Evolutionary conservation across 225 moss, liverwort and hornwort species (phyloP).

Genomic region (Sphagnum tenellum): DNA sequence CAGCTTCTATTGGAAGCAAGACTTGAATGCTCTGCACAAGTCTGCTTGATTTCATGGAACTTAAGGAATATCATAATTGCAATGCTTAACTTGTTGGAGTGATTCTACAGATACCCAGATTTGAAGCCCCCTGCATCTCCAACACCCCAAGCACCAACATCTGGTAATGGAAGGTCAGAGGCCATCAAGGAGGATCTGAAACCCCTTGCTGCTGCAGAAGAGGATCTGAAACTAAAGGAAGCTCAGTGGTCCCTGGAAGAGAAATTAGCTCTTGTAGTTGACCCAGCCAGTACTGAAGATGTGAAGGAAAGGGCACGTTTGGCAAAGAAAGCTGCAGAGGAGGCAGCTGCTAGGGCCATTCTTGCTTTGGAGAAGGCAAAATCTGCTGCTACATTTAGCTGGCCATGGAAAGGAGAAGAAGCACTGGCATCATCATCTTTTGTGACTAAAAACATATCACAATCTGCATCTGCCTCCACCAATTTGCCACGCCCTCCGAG

Average conservation of each 20-base stretch:
- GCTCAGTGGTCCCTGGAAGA: neutral
- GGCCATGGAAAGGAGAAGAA: constrained; percentile 15
- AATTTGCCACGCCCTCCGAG: neutral
- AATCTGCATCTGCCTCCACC: neutral
- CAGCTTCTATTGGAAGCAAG: no score
- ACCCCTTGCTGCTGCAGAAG: neutral
- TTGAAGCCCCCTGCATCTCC: constrained; percentile 21
- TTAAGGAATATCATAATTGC: no score
- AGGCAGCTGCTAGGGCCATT: constrained; percentile 6
- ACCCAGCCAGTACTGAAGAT: neutral
- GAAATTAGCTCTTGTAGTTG: neutral
- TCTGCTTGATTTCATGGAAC: no score
- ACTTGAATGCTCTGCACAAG: no score
- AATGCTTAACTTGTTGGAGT: no score
- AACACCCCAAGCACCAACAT: constrained; percentile 4
- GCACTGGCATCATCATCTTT: neutral
- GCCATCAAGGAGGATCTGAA: neutral
- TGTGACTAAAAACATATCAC: neutral
- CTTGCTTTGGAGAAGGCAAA: constrained; percentile 8
- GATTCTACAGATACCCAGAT: constrained; percentile 10
- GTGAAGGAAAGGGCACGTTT: neutral
- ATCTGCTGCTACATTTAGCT: constrained; percentile 2
- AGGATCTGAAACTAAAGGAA: neutral
- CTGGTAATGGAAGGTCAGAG: neutral
- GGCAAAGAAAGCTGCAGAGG: constrained; percentile 7